These are phyloP conservation scores for Periconia digitata DNA, from an alignment of 2,329 filamentous ascomycete genomes.

Conservation along the genomic window DNA sequence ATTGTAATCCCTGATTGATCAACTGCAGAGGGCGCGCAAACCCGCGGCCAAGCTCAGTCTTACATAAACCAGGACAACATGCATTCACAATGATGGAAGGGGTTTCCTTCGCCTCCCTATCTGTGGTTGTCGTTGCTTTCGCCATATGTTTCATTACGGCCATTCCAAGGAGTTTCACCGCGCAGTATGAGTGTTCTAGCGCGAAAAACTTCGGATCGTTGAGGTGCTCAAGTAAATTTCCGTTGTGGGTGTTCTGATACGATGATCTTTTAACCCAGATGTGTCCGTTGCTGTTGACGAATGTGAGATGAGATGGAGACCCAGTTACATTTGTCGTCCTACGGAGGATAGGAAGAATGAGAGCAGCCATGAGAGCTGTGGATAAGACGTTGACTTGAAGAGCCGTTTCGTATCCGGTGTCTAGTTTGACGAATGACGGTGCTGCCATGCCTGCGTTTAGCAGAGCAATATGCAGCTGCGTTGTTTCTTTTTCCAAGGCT, in stretches of 20 bases:
- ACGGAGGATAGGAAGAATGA: slow-evolving; percentile 23
- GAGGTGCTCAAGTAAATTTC: slow-evolving; percentile 3
- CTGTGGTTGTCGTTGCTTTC: too few species aligned
- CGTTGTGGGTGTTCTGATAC: neutral
- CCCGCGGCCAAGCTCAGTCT: slow-evolving; percentile 6
- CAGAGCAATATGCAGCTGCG: slow-evolving; percentile 29
- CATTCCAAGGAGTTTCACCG: slow-evolving; percentile 9
- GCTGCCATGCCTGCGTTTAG: slow-evolving; percentile 35
- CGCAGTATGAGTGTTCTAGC: slow-evolving; percentile 1
- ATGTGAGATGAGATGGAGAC: slow-evolving; percentile 6
- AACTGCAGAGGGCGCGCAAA: neutral
- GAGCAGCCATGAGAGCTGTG: slow-evolving; percentile 29
- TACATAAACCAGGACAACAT: slow-evolving; percentile 8
- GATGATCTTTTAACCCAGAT: slow-evolving; percentile 1
- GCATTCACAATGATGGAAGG: slow-evolving; percentile 9
- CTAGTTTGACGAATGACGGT: neutral
- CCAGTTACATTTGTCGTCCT: neutral
- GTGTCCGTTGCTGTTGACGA: slow-evolving; percentile 8
- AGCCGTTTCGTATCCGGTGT: slow-evolving; percentile 28
- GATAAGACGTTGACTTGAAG: slow-evolving; percentile 41
- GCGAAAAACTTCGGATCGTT: slow-evolving; percentile 3
- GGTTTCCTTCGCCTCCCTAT: neutral
- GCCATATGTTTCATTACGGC: slow-evolving; percentile 5
- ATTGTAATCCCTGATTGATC: neutral
- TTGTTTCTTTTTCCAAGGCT: slow-evolving; percentile 11